A percentile compares a stretch with the other conserved stretches of the same genome.
phyloP scores from a whole-genome alignment of 352 stramenopile genomes.

The Thalassiosira sp. region DNA sequence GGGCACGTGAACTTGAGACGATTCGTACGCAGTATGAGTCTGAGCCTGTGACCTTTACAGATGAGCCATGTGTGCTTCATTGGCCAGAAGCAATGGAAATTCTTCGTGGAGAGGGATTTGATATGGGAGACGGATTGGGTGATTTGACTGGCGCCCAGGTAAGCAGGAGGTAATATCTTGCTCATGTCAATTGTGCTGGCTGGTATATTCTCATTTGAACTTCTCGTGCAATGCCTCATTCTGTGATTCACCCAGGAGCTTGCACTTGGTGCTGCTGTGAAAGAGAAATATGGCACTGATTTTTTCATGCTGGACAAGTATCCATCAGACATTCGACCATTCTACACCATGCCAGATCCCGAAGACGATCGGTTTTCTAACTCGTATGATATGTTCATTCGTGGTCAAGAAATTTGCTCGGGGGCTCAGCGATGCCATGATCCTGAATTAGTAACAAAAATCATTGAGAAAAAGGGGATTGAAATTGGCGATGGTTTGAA shows the following conservation, averaged over 20 bases:
- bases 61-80: slow-evolving; percentile 91
- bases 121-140: slow-evolving; percentile 82
- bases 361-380: slow-evolving; percentile 89
- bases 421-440: slow-evolving; percentile 99
- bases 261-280: slow-evolving; percentile 79
- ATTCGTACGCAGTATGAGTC: slow-evolving; percentile 97
- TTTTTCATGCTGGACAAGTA: slow-evolving; percentile 99
- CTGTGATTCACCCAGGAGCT: slow-evolving; percentile 53
- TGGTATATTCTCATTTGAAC: slow-evolving; percentile 88
- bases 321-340: slow-evolving; percentile 95
- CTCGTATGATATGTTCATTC: slow-evolving; percentile 99
- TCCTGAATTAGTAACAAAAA: slow-evolving; percentile 89
- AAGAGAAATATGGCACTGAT: slow-evolving; percentile 98
- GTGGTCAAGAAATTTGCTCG: slow-evolving; percentile 98
- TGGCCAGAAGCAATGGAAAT: slow-evolving; percentile 84
- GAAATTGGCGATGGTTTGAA: slow-evolving; percentile 71
- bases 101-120: slow-evolving; percentile 83
- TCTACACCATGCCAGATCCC: slow-evolving; percentile 99
- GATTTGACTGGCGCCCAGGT: slow-evolving; percentile 93
- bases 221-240: slow-evolving; percentile 6
- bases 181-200: too few relatives aligned
- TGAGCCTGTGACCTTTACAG: slow-evolving; percentile 83
- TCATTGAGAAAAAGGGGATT: slow-evolving; percentile 73
- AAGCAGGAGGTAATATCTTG: too few relatives aligned
- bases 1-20: slow-evolving; percentile 87